phyloP scores from a whole-genome alignment of 352 stramenopile genomes.

The Phytophthora sojae region DNA sequence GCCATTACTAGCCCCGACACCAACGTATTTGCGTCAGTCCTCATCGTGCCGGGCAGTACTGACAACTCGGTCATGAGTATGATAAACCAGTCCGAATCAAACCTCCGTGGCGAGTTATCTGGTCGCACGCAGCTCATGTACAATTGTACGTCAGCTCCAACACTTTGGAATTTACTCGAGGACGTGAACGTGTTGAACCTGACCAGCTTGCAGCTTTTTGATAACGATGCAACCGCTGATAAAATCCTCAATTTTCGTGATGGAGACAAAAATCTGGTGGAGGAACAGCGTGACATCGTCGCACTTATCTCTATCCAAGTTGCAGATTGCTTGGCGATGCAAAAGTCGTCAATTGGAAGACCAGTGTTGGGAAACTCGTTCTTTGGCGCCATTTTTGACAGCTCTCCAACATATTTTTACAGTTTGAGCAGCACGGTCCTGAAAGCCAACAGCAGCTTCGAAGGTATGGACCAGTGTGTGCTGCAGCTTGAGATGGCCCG shows the following conservation, averaged over 20 bases:
- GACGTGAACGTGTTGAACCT: not conserved
- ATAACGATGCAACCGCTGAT: not conserved
- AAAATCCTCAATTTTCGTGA: not conserved
- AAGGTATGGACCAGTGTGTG: not conserved
- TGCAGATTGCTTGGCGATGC: not conserved
- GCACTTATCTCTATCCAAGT: not conserved
- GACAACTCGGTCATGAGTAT: not conserved
- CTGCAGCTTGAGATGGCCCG: not conserved
- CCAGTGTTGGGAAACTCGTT: not conserved
- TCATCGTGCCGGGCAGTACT: not conserved
- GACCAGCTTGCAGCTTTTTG: not conserved
- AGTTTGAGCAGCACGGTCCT: not conserved
- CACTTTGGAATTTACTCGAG: not conserved
- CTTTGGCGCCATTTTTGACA: not conserved
- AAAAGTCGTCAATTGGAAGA: not conserved
- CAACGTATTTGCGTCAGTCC: not conserved
- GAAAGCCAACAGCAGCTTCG: not conserved
- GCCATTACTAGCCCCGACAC: not conserved
- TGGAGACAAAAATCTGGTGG: not conserved
- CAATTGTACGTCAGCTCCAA: not conserved
- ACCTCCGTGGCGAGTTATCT: not conserved
- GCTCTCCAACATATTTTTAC: not conserved
- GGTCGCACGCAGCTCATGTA: not conserved
- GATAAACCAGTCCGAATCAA: not conserved
- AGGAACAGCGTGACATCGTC: not conserved